phyloP scores from a whole-genome alignment of 495 filamentous ascomycete genomes.

The Parmelia sp. region DNA sequence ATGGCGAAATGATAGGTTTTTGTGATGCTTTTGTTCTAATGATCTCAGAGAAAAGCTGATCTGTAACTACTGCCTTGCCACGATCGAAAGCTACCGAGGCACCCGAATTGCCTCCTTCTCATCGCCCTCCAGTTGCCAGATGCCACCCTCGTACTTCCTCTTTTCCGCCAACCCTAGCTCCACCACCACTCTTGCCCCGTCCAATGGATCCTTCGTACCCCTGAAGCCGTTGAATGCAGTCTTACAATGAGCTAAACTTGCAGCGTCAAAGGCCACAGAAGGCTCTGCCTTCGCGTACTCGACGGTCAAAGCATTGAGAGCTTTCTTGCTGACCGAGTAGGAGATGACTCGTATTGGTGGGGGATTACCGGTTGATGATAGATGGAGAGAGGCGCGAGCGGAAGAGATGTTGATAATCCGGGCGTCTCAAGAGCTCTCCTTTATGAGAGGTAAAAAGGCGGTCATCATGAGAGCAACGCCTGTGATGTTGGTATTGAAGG shows the following conservation, averaged over 20 bases:
- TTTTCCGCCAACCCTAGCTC: slow-evolving; percentile 27
- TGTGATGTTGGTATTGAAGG: slow-evolving; percentile 43
- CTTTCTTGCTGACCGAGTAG: slow-evolving; percentile 50
- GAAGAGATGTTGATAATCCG: slow-evolving; percentile 26
- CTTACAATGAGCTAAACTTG: slow-evolving; percentile 31
- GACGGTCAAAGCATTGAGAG: slow-evolving; percentile 44
- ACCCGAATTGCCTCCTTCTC: neutral
- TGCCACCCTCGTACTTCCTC: slow-evolving; percentile 25
- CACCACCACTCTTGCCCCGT: slow-evolving; percentile 30
- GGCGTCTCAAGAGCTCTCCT: slow-evolving; percentile 26
- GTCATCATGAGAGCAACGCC: slow-evolving; percentile 39
- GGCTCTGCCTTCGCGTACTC: slow-evolving; percentile 41
- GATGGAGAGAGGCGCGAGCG: slow-evolving; percentile 15
- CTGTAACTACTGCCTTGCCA: neutral
- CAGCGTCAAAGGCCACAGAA: slow-evolving; percentile 34
- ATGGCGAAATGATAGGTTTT: neutral
- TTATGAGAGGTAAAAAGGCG: slow-evolving; percentile 42
- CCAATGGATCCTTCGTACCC: slow-evolving; percentile 29
- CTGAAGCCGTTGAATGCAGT: slow-evolving; percentile 35
- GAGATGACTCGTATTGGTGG: slow-evolving; percentile 23
- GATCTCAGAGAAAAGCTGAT: neutral
- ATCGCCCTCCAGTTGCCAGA: slow-evolving; percentile 17
- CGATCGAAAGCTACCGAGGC: neutral
- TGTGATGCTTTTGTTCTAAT: neutral
- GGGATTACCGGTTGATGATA: slow-evolving; percentile 16